A percentile compares a stretch with the other conserved stretches of the same genome.
Conservation (phyloP, 768 basidiomycete species). For the Panaeolus papilionaceus region DNA sequence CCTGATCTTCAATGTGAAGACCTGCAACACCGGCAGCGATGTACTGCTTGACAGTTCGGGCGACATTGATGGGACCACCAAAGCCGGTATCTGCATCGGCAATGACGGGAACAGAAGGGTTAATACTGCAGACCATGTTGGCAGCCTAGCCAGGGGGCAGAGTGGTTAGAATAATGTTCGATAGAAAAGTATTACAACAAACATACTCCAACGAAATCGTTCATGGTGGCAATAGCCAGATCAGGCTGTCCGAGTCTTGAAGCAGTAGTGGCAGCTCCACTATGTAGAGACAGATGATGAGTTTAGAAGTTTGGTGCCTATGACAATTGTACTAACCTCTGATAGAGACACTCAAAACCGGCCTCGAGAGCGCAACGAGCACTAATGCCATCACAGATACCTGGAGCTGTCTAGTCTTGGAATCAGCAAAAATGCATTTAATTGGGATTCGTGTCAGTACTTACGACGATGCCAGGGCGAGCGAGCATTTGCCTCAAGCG, state of each 20-base stretch:
- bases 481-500: conserved; percentile 73
- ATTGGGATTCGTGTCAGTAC: conserved; percentile 28
- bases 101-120: conserved; percentile 72
- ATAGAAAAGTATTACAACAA: neutral
- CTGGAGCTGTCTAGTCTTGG: conserved; percentile 59
- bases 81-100: conserved; percentile 85
- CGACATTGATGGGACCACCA: conserved; percentile 76
- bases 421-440: neutral
- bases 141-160: conserved; percentile 48
- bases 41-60: conserved; percentile 77
- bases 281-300: conserved; percentile 34
- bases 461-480: conserved; percentile 76
- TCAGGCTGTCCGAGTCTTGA: conserved; percentile 82
- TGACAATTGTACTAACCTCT: conserved; percentile 49
- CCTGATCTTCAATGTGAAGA: conserved; percentile 82
- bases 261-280: conserved; percentile 82
- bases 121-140: conserved; percentile 71
- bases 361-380: conserved; percentile 77
- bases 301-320: neutral
- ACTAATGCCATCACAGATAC: conserved; percentile 75
- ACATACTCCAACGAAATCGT: conserved; percentile 71
- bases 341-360: conserved; percentile 76
- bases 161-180: neutral
- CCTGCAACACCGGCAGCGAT: conserved; percentile 73
- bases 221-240: conserved; percentile 77